These are phyloP conservation scores for Clonostachys rhizophaga DNA, from an alignment of 2,329 filamentous ascomycete genomes.

Conservation along the genomic window DNA sequence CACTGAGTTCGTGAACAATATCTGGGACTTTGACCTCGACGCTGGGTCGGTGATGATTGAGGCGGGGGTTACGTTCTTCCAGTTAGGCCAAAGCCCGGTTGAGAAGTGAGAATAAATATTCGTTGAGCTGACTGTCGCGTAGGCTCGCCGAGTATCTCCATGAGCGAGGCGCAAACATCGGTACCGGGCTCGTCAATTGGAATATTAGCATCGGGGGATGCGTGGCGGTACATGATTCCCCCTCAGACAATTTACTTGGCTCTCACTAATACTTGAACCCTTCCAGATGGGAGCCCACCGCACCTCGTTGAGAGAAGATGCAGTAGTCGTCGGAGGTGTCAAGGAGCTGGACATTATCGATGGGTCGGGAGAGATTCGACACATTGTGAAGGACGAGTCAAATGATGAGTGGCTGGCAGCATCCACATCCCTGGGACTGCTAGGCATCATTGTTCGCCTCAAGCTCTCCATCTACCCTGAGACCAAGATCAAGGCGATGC, in stretches of 20 bases:
- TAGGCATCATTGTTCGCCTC: conserved; percentile 41
- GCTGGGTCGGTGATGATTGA: conserved; percentile 41
- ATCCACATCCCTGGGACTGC: conserved; percentile 41
- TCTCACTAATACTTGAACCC: no score
- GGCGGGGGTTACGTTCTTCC: conserved; percentile 45
- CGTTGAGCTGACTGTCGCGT: neutral
- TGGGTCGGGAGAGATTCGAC: conserved; percentile 34
- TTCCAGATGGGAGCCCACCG: conserved; percentile 42
- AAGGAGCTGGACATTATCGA: conserved; percentile 43
- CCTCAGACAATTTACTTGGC: no score
- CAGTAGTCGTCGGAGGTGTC: conserved; percentile 44
- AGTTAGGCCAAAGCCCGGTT: conserved; percentile 9
- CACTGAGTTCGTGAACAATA: conserved; percentile 35
- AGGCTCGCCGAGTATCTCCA: conserved; percentile 42
- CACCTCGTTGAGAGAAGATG: conserved; percentile 39
- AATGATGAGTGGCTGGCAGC: conserved; percentile 45
- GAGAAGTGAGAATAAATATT: neutral
- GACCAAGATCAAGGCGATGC: conserved; percentile 44
- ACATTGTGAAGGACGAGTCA: conserved; percentile 31
- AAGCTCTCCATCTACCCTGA: conserved; percentile 45
- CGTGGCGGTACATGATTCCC: conserved; percentile 21
- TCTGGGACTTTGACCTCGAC: conserved; percentile 35
- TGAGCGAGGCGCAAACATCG: conserved; percentile 35
- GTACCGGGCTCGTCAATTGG: conserved; percentile 48
- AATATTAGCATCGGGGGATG: conserved; percentile 46